phyloP scores from a whole-genome alignment of 495 filamentous ascomycete species.

The Aspergillus cristatus region DNA sequence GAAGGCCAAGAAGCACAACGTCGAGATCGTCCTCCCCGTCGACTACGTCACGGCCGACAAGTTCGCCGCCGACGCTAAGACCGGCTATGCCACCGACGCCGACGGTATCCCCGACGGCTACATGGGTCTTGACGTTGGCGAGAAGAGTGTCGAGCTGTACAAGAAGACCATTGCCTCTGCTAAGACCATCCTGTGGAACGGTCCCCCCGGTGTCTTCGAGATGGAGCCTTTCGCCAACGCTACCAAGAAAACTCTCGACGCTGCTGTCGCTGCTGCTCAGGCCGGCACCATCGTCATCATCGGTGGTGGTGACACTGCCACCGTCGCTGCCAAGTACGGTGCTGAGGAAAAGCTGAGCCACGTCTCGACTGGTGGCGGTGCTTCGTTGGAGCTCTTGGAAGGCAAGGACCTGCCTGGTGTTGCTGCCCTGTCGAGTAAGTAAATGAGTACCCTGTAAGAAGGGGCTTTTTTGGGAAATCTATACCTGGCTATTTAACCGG shows the following conservation, averaged over 20 bases:
- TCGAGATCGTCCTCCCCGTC: slow-evolving; percentile 86
- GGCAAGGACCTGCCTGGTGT: slow-evolving; percentile 97
- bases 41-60: slow-evolving; percentile 96
- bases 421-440: slow-evolving; percentile 86
- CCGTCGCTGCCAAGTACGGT: slow-evolving; percentile 93
- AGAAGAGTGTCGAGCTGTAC: slow-evolving; percentile 77
- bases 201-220: slow-evolving; percentile 94
- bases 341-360: slow-evolving; percentile 95
- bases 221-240: slow-evolving; percentile 86
- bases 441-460: no score
- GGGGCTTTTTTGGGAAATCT: not conserved
- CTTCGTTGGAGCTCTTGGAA: slow-evolving; percentile 90
- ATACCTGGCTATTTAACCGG: no score
- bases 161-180: slow-evolving; percentile 74
- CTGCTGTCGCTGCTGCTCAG: slow-evolving; percentile 68
- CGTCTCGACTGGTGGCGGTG: slow-evolving; percentile 94
- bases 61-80: slow-evolving; percentile 77
- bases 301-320: slow-evolving; percentile 95
- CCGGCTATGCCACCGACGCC: slow-evolving; percentile 74
- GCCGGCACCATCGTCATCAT: slow-evolving; percentile 92
- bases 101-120: slow-evolving; percentile 90
- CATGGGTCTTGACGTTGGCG: slow-evolving; percentile 93
- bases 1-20: slow-evolving; percentile 93
- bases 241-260: slow-evolving; percentile 84
- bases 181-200: slow-evolving; percentile 99